phyloP scores from a whole-genome alignment of 352 stramenopile genomes.

The Phytophthora vignae region DNA sequence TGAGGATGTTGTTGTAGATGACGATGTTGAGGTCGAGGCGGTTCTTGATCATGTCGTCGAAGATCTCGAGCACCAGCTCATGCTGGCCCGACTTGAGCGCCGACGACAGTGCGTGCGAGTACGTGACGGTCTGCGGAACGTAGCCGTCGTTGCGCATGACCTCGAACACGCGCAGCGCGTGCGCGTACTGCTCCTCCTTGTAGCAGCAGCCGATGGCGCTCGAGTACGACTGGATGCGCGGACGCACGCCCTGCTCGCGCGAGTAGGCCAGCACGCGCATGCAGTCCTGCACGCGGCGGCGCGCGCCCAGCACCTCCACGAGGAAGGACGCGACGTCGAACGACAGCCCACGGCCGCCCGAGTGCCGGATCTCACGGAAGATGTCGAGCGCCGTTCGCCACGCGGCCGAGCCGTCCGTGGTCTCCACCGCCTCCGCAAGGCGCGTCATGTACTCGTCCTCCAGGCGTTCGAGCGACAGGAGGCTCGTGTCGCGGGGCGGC shows the following conservation, averaged over 20 bases:
- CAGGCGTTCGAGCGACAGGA: constrained; percentile 26
- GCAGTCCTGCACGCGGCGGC: constrained; percentile 55
- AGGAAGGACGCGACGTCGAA: constrained; percentile 63
- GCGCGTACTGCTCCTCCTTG: constrained; percentile 65
- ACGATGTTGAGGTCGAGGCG: constrained; percentile 75
- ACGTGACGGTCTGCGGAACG: constrained; percentile 80
- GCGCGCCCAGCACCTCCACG: constrained; percentile 66
- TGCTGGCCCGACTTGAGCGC: constrained; percentile 82
- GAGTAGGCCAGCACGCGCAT: constrained; percentile 74
- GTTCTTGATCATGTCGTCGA: constrained; percentile 87
- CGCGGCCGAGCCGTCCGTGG: constrained; percentile 43
- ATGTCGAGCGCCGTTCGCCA: constrained; percentile 61
- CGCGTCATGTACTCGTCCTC: constrained; percentile 37
- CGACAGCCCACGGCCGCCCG: constrained; percentile 45
- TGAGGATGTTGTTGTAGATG: constrained; percentile 90
- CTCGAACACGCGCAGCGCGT: constrained; percentile 87
- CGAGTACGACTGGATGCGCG: constrained; percentile 87
- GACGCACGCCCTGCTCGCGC: constrained; percentile 70
- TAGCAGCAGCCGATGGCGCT: constrained; percentile 84
- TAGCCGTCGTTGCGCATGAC: constrained; percentile 90
- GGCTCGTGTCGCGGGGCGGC: constrained; percentile 22
- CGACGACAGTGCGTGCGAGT: constrained; percentile 84
- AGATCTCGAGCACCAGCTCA: constrained; percentile 89
- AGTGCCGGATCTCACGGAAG: constrained; percentile 51
- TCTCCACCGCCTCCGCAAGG: constrained; percentile 39